phyloP scores from a whole-genome alignment of 192 early-diverging fungal genomes.

The Coemansia sp. region DNA sequence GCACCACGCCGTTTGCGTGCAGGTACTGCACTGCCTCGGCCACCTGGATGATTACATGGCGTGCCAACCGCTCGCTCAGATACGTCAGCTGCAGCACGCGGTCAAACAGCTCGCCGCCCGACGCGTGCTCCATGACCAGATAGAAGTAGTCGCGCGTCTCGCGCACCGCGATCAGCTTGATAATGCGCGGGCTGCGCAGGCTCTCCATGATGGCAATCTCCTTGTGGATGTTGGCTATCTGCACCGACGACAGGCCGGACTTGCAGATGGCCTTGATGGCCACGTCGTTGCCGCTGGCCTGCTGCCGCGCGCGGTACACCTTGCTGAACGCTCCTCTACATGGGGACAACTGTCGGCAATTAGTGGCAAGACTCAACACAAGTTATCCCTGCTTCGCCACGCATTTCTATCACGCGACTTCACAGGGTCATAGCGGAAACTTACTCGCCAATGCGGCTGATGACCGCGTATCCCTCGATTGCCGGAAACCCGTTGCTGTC shows the following conservation, averaged over 20 bases:
- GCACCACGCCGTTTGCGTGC: constrained; percentile 80
- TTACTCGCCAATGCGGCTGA: constrained; percentile 44
- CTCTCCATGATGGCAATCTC: constrained; percentile 83
- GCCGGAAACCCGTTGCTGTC: constrained; percentile 35
- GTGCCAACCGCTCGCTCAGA: constrained; percentile 70
- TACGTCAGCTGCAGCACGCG: constrained; percentile 78
- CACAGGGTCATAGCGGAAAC: background rate
- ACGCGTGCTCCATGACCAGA: constrained; percentile 73
- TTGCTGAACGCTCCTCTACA: constrained; percentile 80
- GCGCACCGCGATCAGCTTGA: constrained; percentile 70
- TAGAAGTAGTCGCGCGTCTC: constrained; percentile 73
- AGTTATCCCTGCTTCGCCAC: too few relatives aligned
- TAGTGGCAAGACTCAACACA: too few relatives aligned
- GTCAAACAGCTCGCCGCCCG: constrained; percentile 91
- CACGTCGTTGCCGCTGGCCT: constrained; percentile 58
- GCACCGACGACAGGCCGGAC: constrained; percentile 62
- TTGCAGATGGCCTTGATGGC: constrained; percentile 84
- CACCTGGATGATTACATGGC: constrained; percentile 83
- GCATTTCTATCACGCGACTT: background rate
- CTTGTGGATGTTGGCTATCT: constrained; percentile 80
- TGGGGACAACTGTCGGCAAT: background rate
- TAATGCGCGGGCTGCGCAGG: constrained; percentile 71
- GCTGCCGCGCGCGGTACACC: constrained; percentile 67
- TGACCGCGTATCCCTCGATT: constrained; percentile 47
- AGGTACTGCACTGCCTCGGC: constrained; percentile 79